Base-by-base conservation (phyloP, 768 basidiomycete genomes). In the Mycena metata region DNA sequence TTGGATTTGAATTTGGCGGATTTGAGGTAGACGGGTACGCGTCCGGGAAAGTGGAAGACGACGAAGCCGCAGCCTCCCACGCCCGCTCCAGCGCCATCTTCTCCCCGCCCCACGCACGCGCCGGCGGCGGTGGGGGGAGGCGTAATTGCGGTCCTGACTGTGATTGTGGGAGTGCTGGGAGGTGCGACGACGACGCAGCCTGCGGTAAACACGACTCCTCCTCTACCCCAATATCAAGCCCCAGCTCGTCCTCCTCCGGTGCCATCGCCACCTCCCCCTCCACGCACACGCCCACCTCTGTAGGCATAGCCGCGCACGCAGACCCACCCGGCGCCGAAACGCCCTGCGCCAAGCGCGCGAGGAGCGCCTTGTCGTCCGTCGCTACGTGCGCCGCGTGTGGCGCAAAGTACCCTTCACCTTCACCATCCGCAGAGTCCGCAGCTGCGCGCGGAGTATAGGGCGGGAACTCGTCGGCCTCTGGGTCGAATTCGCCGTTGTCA, bases 341-440 rank as follows among this genome's bases (percentile, higher is more conserved):
- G 35, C 87, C 69, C 41, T 81, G 81, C 1, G 81, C 84, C 46
- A 91, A 80, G 39, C 82, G 84, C 26, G 86, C 88, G 46, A 91
- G 82, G n/a, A 85, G 69, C 0, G 79, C 74, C 74, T 91, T 91
- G 76, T 91, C 90, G 74, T 91, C 90, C 2, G 84, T 89, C 19
- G 90, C 89, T 52, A 91, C 80, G 73, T 91, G 90, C n/a, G 86
- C 89, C 16, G 77, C 73, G 17, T 77, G 73, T 71, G 39, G 21
- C 75, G 74, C 73, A n/a, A 62, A 60, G 67, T 69, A 65, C 33
- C 16, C 55, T 2, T 26, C 41, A 19, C 30, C 30, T 6, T n/a
- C 33, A 23, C 15, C 10, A 23, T 33, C 10, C 8, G 16, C 5
- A 21, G 43, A 19, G 11, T 59, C 3, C 10, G 23, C n/a, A n/a